Base-by-base conservation (phyloP, 805 yeast genomes). In the Pichia cabralensis region DNA sequence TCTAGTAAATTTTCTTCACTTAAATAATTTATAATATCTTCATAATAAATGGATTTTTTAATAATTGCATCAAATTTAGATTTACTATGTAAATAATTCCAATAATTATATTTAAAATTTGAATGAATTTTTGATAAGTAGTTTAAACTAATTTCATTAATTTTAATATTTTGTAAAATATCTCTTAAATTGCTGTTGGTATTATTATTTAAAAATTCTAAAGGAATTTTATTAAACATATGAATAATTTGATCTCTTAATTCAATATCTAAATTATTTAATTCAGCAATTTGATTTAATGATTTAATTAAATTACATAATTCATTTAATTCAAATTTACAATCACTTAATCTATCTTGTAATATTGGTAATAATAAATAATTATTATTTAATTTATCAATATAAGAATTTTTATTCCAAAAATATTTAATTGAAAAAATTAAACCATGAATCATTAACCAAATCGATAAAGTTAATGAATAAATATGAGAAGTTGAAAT, bases 361-460 rank as follows among this genome's bases (percentile, higher is more conserved):
- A 71, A 50, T 14, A 53, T 56, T 0, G 84, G 80, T 1, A 86
- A 65, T 39, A 67, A 68, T 32, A 64, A 40, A 53, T 82, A 82
- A 21, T 37, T 26, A 13, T 33, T 35, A 48, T 45, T 46, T n/a
- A 56, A 42, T 25, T 47, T 49, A 27, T 48, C 52, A 34, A 61
- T 48, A 34, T 50, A 50, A 26, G 44, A 44, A 6, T 53, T 46
- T 19, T 15, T 28, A 7, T 39, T 35, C 47, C 48, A 57, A 20
- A 31, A 34, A 12, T 31, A 53, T 38, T 81, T 64, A 0, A 95
- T 94, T 2, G 82, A 62, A 28, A 69, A 66, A 13, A 81, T 69
- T 31, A 81, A 56, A 0, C 95, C 94, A 53, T 83, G 88, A 3
- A 89, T 82, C 81, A 84, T 75, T 38, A 84, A 59, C 89, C 92